Evolutionary conservation across 106 monocot species (phyloP).

Genomic region (Allium sativum): DNA sequence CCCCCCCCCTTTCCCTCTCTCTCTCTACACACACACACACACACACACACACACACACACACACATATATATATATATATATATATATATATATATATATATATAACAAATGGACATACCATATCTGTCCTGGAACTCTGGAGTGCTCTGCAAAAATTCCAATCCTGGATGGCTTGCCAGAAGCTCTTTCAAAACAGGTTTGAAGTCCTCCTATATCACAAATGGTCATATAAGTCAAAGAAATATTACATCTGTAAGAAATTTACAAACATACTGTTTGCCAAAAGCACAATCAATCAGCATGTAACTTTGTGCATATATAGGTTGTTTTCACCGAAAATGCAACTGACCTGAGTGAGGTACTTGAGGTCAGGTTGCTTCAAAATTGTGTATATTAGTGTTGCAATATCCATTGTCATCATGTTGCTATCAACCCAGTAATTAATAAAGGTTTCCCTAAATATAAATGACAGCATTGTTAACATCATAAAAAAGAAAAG

Average conservation of each 20-base stretch:
- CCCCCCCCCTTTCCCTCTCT: too few relatives aligned
- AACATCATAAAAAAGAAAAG: too few relatives aligned
- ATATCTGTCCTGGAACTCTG: constrained; percentile 99
- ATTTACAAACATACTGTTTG: too few relatives aligned
- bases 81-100: too few relatives aligned
- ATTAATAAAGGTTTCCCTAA: constrained; percentile 75
- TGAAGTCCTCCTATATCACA: constrained; percentile 77
- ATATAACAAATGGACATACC: constrained; percentile 29
- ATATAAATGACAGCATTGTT: constrained; percentile 5
- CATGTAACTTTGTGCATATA: too few relatives aligned
- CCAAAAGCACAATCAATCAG: too few relatives aligned
- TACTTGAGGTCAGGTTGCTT: constrained; percentile 68
- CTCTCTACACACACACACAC: too few relatives aligned
- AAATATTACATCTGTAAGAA: too few relatives aligned
- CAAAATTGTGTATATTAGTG: constrained; percentile 71
- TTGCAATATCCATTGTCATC: constrained; percentile 80
- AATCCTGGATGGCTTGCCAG: constrained; percentile 88
- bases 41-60: too few relatives aligned
- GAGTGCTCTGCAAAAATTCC: constrained; percentile 90
- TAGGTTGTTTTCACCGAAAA: background rate
- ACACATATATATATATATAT: too few relatives aligned
- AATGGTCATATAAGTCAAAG: background rate
- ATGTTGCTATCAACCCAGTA: constrained; percentile 88
- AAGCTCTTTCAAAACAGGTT: constrained; percentile 79
- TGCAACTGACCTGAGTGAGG: constrained; percentile 60